phyloP scores from a whole-genome alignment of 805 yeast species.

The Vanderwaltozyma verrucispora region DNA sequence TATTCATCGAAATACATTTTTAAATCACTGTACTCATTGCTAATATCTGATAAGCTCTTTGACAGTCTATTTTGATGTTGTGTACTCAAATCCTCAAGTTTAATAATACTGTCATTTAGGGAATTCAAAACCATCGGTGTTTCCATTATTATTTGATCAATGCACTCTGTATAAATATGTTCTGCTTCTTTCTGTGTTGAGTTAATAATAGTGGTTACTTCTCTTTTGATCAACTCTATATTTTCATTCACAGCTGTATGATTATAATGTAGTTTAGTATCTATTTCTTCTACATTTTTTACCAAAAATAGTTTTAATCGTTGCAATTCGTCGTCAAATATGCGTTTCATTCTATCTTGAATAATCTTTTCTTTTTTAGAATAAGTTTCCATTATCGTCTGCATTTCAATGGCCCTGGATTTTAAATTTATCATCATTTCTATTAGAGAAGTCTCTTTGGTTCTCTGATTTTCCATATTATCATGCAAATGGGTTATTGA shows the following conservation, averaged over 20 bases:
- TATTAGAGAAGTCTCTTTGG: constrained; percentile 19
- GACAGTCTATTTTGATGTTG: constrained; percentile 14
- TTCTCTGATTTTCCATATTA: constrained; percentile 19
- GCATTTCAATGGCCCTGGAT: constrained; percentile 13
- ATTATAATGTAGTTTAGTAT: constrained; percentile 2
- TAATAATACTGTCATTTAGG: constrained; percentile 11
- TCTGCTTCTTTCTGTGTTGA: constrained; percentile 12
- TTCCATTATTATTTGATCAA: constrained; percentile 15
- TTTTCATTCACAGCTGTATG: constrained; percentile 9
- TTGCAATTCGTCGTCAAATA: constrained; percentile 17
- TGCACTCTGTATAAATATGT: constrained; percentile 16
- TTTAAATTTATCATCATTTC: constrained; percentile 15
- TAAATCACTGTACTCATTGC: constrained; percentile 25
- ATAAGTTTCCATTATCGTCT: constrained; percentile 13
- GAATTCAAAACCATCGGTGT: constrained; percentile 15
- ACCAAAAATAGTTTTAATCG: constrained; percentile 11
- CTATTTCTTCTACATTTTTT: constrained; percentile 8
- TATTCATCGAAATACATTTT: constrained; percentile 23
- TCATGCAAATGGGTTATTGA: constrained; percentile 18
- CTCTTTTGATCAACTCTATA: constrained; percentile 12
- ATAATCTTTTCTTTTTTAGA: constrained; percentile 14
- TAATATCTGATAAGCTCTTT: constrained; percentile 22
- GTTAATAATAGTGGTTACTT: constrained; percentile 10
- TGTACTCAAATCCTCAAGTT: constrained; percentile 11
- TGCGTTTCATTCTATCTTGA: constrained; percentile 13